phyloP scores from a whole-genome alignment of 1,284 basidiomycete species.

The Wolfiporia cocos region DNA sequence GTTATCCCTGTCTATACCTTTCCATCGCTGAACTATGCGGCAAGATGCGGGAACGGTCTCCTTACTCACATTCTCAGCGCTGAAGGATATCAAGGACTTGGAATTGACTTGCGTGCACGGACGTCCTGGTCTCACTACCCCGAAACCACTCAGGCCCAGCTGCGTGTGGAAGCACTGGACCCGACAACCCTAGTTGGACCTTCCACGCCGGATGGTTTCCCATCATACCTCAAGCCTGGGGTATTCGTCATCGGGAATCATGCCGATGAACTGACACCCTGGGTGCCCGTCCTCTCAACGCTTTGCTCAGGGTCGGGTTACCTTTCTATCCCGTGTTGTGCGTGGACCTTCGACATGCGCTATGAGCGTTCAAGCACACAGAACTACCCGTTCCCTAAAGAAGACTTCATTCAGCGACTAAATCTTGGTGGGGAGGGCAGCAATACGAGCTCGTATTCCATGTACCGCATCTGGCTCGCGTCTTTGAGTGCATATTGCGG shows the following conservation, averaged over 20 bases:
- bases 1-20: slow-evolving; percentile 16
- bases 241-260: slow-evolving; percentile 92
- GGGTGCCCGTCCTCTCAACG: slow-evolving; percentile 74
- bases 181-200: slow-evolving; percentile 33
- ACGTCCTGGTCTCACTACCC: slow-evolving; percentile 76
- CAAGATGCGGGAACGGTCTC: slow-evolving; percentile 88
- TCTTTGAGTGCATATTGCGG: slow-evolving; percentile 66
- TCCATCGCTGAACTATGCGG: not conserved
- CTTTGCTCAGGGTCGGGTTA: slow-evolving; percentile 62
- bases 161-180: slow-evolving; percentile 64
- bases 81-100: slow-evolving; percentile 82
- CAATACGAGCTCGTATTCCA: slow-evolving; percentile 63
- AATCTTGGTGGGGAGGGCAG: slow-evolving; percentile 55
- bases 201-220: slow-evolving; percentile 6
- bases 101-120: slow-evolving; percentile 75
- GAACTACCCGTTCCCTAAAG: slow-evolving; percentile 31
- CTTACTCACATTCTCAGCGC: slow-evolving; percentile 78
- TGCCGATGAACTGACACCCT: slow-evolving; percentile 92
- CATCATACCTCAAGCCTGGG: slow-evolving; percentile 31
- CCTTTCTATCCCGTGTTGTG: slow-evolving; percentile 90
- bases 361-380: slow-evolving; percentile 44
- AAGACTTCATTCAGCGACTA: slow-evolving; percentile 39
- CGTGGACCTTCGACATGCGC: slow-evolving; percentile 68
- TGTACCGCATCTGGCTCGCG: slow-evolving; percentile 81
- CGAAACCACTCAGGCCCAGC: slow-evolving; percentile 42